phyloP scores from a whole-genome alignment of 2,329 filamentous ascomycete species.

The Catunica adiposa region DNA sequence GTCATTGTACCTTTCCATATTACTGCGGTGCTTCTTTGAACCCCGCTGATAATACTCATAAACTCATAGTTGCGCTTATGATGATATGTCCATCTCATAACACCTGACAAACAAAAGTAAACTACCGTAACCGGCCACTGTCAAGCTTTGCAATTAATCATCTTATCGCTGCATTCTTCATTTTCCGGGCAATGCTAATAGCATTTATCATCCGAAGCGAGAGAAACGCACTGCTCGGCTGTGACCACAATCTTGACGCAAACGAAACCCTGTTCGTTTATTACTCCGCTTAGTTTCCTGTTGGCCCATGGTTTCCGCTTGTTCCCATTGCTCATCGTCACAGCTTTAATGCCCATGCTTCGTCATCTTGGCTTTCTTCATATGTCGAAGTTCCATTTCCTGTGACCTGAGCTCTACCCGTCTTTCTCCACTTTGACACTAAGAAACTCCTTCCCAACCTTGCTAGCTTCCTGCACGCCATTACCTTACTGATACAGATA shows the following conservation, averaged over 20 bases:
- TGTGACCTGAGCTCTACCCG: background rate
- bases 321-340: background rate
- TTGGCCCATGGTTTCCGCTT: background rate
- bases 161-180: too few relatives aligned
- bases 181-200: too few relatives aligned
- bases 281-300: background rate
- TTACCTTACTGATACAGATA: background rate
- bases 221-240: background rate
- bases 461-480: conserved; percentile 2
- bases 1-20: background rate
- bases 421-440: background rate
- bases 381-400: background rate
- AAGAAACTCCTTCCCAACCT: background rate
- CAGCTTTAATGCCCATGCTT: background rate
- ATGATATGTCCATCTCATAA: too few relatives aligned
- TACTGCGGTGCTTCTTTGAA: background rate
- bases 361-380: background rate
- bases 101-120: too few relatives aligned
- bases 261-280: background rate
- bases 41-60: too few relatives aligned
- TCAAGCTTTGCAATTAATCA: too few relatives aligned
- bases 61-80: too few relatives aligned
- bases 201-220: background rate
- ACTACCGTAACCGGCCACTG: too few relatives aligned
- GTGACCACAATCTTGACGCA: background rate